Percentiles rank a stretch among this genome's conserved stretches.
Evolutionary conservation across 2,329 filamentous ascomycete species (phyloP).

Genomic region (Xylariaceae sp.): DNA sequence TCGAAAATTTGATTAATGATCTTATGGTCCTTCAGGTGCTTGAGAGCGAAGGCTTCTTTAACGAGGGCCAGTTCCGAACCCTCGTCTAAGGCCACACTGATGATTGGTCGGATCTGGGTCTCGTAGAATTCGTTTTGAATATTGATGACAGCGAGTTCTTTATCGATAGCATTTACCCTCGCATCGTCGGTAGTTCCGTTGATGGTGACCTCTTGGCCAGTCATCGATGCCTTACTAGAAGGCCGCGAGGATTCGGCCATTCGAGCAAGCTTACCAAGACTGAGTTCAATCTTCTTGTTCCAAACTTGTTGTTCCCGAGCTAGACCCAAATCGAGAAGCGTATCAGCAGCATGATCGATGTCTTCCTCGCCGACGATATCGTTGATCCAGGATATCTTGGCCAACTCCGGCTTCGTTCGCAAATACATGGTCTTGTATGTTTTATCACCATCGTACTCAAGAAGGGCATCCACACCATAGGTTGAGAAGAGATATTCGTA

Average conservation of each 20-base stretch:
- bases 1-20: constrained; percentile 76
- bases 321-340: constrained; percentile 73
- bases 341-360: constrained; percentile 74
- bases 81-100: constrained; percentile 78
- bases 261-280: constrained; percentile 81
- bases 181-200: constrained; percentile 37
- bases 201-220: constrained; percentile 36
- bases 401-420: constrained; percentile 71
- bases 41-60: constrained; percentile 68
- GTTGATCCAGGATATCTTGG: constrained; percentile 93
- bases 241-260: constrained; percentile 65
- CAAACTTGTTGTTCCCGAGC: constrained; percentile 80
- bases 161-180: constrained; percentile 61
- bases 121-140: constrained; percentile 82
- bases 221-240: constrained; percentile 39
- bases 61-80: constrained; percentile 79
- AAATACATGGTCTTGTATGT: constrained; percentile 80
- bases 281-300: constrained; percentile 93
- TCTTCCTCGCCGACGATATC: constrained; percentile 80
- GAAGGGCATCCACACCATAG: constrained; percentile 69
- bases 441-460: constrained; percentile 75
- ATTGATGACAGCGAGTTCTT: constrained; percentile 70
- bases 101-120: constrained; percentile 68
- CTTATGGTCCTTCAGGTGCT: constrained; percentile 64
- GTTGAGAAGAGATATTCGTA: constrained; percentile 79